Percentiles rank a stretch among this genome's conserved stretches.
phyloP scores from a whole-genome alignment of 2,329 filamentous ascomycete species.

The Aspergillus novofumigatus region DNA sequence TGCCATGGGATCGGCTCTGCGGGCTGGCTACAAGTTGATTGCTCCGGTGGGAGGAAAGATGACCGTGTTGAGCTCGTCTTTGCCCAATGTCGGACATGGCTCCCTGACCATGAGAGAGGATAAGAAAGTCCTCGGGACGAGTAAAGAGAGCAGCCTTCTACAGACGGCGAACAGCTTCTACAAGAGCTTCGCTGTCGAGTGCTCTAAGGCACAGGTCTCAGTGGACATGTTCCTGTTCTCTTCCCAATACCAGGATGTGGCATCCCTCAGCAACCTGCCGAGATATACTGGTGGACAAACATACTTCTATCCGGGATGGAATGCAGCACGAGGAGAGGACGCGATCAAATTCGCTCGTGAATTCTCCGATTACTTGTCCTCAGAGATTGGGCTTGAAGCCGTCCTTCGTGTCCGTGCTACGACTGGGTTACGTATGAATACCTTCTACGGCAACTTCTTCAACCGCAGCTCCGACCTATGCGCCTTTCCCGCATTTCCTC shows the following conservation, averaged over 20 bases:
- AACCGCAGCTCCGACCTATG: constrained; percentile 96
- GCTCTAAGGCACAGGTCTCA: constrained; percentile 97
- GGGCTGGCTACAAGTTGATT: constrained; percentile 93
- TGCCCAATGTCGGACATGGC: constrained; percentile 85
- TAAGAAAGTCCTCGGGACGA: constrained; percentile 91
- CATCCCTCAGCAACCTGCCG: constrained; percentile 89
- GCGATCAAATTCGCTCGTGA: constrained; percentile 97
- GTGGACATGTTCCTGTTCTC: constrained; percentile 98
- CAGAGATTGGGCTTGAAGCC: constrained; percentile 92
- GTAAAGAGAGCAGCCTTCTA: constrained; percentile 80
- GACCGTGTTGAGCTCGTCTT: constrained; percentile 79
- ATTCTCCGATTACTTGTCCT: constrained; percentile 94
- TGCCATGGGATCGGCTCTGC: constrained; percentile 91
- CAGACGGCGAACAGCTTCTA: constrained; percentile 96
- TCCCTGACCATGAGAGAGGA: constrained; percentile 93
- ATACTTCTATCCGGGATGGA: constrained; percentile 98
- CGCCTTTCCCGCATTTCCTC: constrained; percentile 94
- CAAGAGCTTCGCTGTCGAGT: constrained; percentile 98
- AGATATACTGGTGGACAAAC: constrained; percentile 96
- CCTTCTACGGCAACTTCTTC: constrained; percentile 99
- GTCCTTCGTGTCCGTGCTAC: constrained; percentile 93
- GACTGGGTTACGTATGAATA: constrained; percentile 91
- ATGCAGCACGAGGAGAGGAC: constrained; percentile 86
- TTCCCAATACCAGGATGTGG: constrained; percentile 94
- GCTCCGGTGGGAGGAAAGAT: constrained; percentile 93